Base-by-base conservation (phyloP, 495 filamentous ascomycete species). In the Aspergillus biplanus region DNA sequence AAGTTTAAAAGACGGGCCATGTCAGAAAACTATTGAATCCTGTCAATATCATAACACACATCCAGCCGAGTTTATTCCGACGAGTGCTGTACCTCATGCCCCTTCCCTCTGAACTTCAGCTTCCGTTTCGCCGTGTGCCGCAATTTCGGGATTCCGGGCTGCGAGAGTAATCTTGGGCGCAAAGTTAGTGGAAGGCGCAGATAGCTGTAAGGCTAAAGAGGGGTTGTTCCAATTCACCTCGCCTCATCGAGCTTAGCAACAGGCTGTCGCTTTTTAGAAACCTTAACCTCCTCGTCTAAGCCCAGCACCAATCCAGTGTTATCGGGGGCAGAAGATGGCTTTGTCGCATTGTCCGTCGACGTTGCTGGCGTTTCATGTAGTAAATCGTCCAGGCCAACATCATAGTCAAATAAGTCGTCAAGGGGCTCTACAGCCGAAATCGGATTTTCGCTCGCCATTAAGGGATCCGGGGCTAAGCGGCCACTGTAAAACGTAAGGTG, bases 71-170 rank as follows among this genome's bases (percentile, higher is more conserved):
- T 50, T 18, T 31, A 33, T 57, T 33, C 63, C 46, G 27, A 35
- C 2, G 33, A 50, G 46, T 12, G 16, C 6, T 73, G 34, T 77
- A 95, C 92, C 83, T 97, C 95, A 70, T 97, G 90, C 7, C 93
- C 93, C 79, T 96, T 98, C 33, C 95, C 95, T 71, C 91, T 95
- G 62, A 97, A 88, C 65, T 83, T 91, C 31, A 99, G 75, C 12
- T 86, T 85, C 57, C 86, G 84, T 54, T 86, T 89, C 3, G 90
- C 86, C 68, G 86, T 86, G 54, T 81, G 83, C 52, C 90, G 85
- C 33, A 99, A 76, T 67, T 90, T 94, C 5, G 92, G 91, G 55
- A 98, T 92, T 6, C 95, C 95, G 21, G 85, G 80, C 52, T 88
- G 83, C 11, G 91, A 93, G 6, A 97, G 81, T 5, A 98, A 81